Evolutionary conservation across 129 eudicot genomes (phyloP), one percentile per base, ranked within the genome.

Genomic region (Calendula officinalis): DNA sequence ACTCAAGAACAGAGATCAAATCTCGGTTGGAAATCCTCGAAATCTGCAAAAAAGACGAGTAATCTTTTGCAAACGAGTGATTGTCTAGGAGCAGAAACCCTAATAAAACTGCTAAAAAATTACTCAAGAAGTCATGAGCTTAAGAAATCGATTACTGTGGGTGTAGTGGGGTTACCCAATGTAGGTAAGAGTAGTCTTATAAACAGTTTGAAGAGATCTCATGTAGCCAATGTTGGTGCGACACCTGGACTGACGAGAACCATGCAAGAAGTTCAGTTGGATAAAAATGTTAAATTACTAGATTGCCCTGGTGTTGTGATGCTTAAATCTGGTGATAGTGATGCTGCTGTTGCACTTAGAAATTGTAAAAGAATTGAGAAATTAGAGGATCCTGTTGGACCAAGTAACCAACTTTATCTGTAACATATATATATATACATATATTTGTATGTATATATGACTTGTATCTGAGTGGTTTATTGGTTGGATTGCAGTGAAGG

Each of bases 241-340:
- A 46, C 51, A 9, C 15, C 51, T 4, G 51, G 51, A 10, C 45
- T 41, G 2, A 41, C 45, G 5, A 41, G 45, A 41, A 41, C 8
- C 10, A 41, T 94, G 96, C 99, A 94, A 83, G 99, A 94, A 83
- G 95, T 94, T 56, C 97, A 89, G 58, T 76, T 94, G 68, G 99
- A 94, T 53, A 94, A 80, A 64, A 89, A 89, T 72, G 87, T 94
- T 45, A 94, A 86, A 75, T 79, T 94, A 57, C 56, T 94, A 83
- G 99, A 94, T 33, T 94, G 99, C 72, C 99, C 99, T 68, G 99
- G 99, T 61, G 97, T 94, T 9, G 97, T 94, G 51, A 79, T 94
- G 94, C 95, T 94, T 41, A 78, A 78, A 77, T 78, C 99, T 6
- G 76, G 77, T 10, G 94, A 79, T 36, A 94, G 55, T 81, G 97